Base-by-base conservation (phyloP, 805 yeast genomes). In the Lipomyces yamanashiensis region DNA sequence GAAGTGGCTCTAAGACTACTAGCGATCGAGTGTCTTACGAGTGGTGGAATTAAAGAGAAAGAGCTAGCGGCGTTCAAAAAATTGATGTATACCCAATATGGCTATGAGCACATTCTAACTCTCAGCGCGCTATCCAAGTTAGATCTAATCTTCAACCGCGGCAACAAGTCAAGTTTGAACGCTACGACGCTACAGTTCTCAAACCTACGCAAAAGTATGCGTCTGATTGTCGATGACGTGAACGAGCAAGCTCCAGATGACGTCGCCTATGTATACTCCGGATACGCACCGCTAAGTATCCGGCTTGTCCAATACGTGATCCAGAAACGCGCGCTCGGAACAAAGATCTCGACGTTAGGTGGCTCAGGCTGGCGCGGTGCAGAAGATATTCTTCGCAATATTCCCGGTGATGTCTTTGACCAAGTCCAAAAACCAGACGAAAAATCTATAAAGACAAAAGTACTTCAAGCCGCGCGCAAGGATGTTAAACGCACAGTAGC, bases 211-310 rank as follows among this genome's bases (percentile, higher is more conserved):
- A 90, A 37, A 55, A 53, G 67, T 5, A 66, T 77, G 52, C 59
- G 62, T 48, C 71, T 70, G 47, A 67, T 67, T 17, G 68, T 72
- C 8, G 75, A 74, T 43, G 74, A 74, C 43, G 74, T 72, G n/a
- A 74, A 75, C 60, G 74, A 76, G 3, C 68, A 74, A 47, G 75
- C 79, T 58, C 84, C 85, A 39, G 78, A 78, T 33, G 79, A 78
- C 58, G 81, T 86, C 2, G 77, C 87, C 0, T 88, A 86, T 72
- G 85, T 91, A 0, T 85, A 89, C 64, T 88, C 97, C 5, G 95
- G 96, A 0, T 88, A 85, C 37, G 88, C 91, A 0, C 98, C 99
- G 1, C 74, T 93, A 4, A 77, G 85, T 1, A 81, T 86, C 2
- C 80, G 98, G 64, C 71, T 92, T 12, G 81, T 90, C 2, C 92